phyloP scores from a whole-genome alignment of 1,284 basidiomycete genomes.

The Tilletia setariae region DNA sequence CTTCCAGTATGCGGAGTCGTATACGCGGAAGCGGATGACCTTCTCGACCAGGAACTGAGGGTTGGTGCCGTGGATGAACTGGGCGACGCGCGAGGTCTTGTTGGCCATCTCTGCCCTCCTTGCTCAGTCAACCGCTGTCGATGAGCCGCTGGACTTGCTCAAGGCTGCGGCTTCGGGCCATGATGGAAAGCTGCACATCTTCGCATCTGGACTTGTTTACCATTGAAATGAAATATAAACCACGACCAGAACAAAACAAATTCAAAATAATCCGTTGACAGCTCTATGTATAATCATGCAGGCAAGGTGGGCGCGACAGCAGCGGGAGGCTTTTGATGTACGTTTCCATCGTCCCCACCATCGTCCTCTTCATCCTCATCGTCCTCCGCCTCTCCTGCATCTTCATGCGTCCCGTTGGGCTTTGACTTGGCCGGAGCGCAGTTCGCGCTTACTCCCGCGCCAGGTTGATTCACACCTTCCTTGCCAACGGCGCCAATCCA shows the following conservation, averaged over 20 bases:
- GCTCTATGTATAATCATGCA: too few relatives aligned
- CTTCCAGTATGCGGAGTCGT: conserved; percentile 94
- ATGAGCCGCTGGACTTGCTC: too few relatives aligned
- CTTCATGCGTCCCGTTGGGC: not conserved
- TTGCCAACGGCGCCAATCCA: conserved; percentile 9
- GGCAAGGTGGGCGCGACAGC: not conserved
- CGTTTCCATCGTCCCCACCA: conserved; percentile 11
- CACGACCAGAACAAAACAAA: too few relatives aligned
- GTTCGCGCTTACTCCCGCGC: not conserved
- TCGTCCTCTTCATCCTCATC: conserved; percentile 12
- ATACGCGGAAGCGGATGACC: conserved; percentile 90
- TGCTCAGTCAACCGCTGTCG: too few relatives aligned
- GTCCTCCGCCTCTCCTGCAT: not conserved
- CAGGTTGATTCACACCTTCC: not conserved
- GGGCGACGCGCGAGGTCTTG: conserved; percentile 76
- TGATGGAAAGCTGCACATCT: too few relatives aligned
- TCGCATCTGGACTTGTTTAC: not conserved
- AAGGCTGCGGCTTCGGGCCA: too few relatives aligned
- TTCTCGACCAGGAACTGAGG: conserved; percentile 88
- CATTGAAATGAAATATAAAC: not conserved
- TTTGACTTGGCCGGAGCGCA: not conserved
- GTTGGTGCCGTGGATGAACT: conserved; percentile 86
- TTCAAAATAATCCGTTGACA: too few relatives aligned
- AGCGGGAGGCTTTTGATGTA: not conserved
- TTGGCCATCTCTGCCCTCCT: conserved; percentile 65